Percentiles rank a stretch among this genome's conserved stretches.
phyloP scores from a whole-genome alignment of 2,329 filamentous ascomycete genomes.

The Alternaria sp. region DNA sequence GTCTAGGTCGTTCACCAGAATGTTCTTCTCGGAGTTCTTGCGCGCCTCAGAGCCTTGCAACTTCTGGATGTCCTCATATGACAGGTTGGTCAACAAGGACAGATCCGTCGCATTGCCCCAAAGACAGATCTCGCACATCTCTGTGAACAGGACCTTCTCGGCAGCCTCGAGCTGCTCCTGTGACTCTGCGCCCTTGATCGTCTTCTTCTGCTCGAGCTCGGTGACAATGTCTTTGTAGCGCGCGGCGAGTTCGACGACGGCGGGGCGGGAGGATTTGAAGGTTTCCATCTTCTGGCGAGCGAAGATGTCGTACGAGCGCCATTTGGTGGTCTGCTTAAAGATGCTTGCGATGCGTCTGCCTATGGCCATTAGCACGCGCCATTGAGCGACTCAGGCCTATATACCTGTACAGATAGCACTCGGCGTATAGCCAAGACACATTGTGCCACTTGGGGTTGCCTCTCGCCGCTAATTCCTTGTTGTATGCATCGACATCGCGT shows the following conservation, averaged over 20 bases:
- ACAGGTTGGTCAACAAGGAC: conserved; percentile 85
- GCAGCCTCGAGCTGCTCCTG: conserved; percentile 66
- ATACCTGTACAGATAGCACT: conserved; percentile 91
- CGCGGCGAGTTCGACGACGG: conserved; percentile 80
- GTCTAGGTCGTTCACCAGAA: conserved; percentile 83
- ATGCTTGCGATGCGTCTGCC: conserved; percentile 77
- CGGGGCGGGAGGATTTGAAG: conserved; percentile 88
- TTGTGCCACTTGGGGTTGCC: conserved; percentile 81
- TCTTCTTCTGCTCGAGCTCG: conserved; percentile 65
- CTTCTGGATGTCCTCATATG: conserved; percentile 96
- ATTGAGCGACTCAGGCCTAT: neutral
- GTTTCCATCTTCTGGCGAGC: conserved; percentile 87
- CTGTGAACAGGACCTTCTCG: conserved; percentile 79
- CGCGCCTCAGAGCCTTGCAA: conserved; percentile 87
- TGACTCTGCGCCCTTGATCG: conserved; percentile 51
- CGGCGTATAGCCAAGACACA: conserved; percentile 85
- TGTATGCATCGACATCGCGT: conserved; percentile 79
- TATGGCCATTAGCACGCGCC: conserved; percentile 31
- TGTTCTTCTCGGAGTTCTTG: conserved; percentile 88
- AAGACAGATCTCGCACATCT: conserved; percentile 95
- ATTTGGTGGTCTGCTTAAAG: conserved; percentile 78
- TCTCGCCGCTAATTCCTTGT: conserved; percentile 78
- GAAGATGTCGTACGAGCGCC: conserved; percentile 92
- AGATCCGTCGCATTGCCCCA: conserved; percentile 98
- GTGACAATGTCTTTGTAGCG: conserved; percentile 76